Conservation (phyloP, 169 alveolate species). For the Cryptosporidium andersoni region DNA sequence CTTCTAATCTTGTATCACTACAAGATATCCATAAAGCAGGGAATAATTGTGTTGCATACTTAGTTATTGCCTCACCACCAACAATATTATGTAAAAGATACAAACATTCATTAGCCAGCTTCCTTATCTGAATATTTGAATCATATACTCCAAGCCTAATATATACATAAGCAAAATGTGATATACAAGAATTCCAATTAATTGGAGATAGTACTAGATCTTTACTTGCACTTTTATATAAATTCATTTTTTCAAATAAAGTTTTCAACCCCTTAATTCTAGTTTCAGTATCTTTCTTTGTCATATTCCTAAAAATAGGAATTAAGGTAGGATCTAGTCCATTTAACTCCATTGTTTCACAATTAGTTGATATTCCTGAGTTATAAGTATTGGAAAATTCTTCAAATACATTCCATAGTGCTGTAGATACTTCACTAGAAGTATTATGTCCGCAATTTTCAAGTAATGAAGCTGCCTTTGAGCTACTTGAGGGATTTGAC, state of each 20-base stretch:
- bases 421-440: constrained; percentile 33
- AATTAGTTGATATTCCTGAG: not conserved
- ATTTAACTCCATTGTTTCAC: constrained; percentile 5
- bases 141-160: constrained; percentile 55
- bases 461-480: constrained; percentile 26
- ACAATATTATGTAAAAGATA: constrained; percentile 25
- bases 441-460: not conserved
- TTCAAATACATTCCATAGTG: constrained; percentile 46
- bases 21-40: constrained; percentile 67
- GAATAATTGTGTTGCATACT: constrained; percentile 23
- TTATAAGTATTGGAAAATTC: constrained; percentile 12
- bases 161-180: constrained; percentile 40
- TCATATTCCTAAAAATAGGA: constrained; percentile 46
- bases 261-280: constrained; percentile 14
- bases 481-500: constrained; percentile 24
- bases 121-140: constrained; percentile 45
- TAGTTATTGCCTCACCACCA: constrained; percentile 34
- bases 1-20: constrained; percentile 52
- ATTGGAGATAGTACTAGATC: not conserved
- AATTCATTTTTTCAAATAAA: constrained; percentile 3
- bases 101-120: constrained; percentile 46
- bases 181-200: constrained; percentile 45
- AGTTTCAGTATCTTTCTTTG: constrained; percentile 45
- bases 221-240: not conserved
- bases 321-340: constrained; percentile 20